phyloP scores from a whole-genome alignment of 2,329 filamentous ascomycete genomes.

The Catunica adiposa region DNA sequence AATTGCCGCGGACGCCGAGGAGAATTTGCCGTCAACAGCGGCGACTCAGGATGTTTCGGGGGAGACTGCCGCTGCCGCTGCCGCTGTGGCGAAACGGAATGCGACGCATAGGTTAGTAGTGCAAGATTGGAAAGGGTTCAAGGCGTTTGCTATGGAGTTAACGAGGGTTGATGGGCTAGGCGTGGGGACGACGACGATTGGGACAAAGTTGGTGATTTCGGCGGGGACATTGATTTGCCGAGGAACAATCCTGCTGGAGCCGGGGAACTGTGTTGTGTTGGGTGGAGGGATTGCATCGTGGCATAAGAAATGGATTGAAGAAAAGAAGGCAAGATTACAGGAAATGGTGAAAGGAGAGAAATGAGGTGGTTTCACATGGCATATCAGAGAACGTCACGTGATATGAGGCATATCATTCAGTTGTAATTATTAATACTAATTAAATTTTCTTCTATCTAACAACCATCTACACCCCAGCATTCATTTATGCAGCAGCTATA shows the following conservation, averaged over 20 bases:
- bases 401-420: not conserved
- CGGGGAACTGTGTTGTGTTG: constrained; percentile 49
- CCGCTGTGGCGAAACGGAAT: constrained; percentile 17
- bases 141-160: constrained; percentile 58
- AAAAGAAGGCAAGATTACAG: constrained; percentile 52
- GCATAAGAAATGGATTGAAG: constrained; percentile 62
- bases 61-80: constrained; percentile 14
- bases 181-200: constrained; percentile 51
- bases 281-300: constrained; percentile 74
- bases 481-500: too few relatives aligned
- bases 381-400: not conserved
- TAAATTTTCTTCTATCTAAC: not conserved
- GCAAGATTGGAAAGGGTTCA: constrained; percentile 59
- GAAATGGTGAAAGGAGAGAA: constrained; percentile 28
- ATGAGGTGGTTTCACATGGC: not conserved
- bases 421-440: not conserved
- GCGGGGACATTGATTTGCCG: constrained; percentile 50
- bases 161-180: constrained; percentile 47
- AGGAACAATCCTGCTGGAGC: constrained; percentile 64
- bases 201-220: constrained; percentile 62
- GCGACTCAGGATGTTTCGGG: not conserved
- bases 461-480: not conserved
- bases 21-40: constrained; percentile 15
- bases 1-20: constrained; percentile 33
- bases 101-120: constrained; percentile 67